Base-by-base conservation (phyloP, 306 rosid genomes). In the Arachis hypogaea region DNA sequence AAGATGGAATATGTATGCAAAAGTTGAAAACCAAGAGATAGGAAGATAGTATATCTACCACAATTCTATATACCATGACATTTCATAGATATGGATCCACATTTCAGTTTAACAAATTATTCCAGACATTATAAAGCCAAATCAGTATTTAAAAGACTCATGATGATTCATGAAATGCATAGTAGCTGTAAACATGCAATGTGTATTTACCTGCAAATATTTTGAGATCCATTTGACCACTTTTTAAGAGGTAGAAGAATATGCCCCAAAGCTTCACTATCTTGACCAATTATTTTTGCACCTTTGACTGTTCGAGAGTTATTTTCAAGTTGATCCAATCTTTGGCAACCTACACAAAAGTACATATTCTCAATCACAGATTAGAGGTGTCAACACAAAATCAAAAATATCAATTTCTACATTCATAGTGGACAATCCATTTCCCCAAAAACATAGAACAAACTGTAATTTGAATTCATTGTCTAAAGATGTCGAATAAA, bases 301-400 rank as follows among this genome's bases (percentile, higher is more conserved):
- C 93, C 95, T 82, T 92, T 86, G 63, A 85, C 87, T 9, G 93
- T 94, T 49, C 90, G 93, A 14, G 97, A 94, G 79, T 82, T 88
- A 72, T 81, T 92, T 84, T 94, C 99, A 74, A 94, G 77, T 62
- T 79, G 84, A 70, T 89, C 92, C 71, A 94, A 75, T 82, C 79
- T 80, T 63, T 76, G 89, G 78, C 89, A 82, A 29, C 95, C 99
- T 94, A 69, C 57, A 75, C 57, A 75, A 50, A 74, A 69, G 54
- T 30, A 49, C 43, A 71, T 54, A 49, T 40, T 40, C n/a, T 62
- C 59, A 69, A 42, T 67, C 71, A 43, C 77, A 59, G 45, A 66
- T 77, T 28, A 36, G 28, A 50, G 7, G 56, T 28, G 49, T 73
- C 60, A 49, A 28, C 30, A 50, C 63, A 63, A 71, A 74, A 72